These are phyloP conservation scores for Rhodosorus marinus DNA, from an alignment of 23 red algal species.

Conservation along the genomic window DNA sequence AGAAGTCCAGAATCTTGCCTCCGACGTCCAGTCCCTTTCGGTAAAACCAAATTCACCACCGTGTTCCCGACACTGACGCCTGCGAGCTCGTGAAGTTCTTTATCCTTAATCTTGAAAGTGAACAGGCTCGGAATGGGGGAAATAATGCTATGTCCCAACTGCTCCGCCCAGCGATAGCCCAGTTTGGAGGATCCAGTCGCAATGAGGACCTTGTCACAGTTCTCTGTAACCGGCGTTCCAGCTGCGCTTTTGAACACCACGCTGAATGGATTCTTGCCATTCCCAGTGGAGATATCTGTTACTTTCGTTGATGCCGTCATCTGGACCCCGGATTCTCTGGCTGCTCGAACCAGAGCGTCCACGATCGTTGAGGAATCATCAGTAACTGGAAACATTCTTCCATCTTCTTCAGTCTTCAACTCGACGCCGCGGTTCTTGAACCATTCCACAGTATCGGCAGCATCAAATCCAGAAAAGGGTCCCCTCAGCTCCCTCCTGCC, in stretches of 20 bases:
- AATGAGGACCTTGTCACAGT: slow-evolving; percentile 14
- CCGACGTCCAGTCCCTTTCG: background rate
- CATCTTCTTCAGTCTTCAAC: slow-evolving; percentile 47
- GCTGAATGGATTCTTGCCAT: too few relatives aligned
- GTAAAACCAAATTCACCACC: background rate
- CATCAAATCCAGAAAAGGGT: slow-evolving; percentile 20
- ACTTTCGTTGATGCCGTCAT: too few relatives aligned
- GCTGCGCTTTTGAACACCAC: too few relatives aligned
- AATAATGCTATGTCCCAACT: slow-evolving; percentile 34
- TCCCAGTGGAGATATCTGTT: too few relatives aligned
- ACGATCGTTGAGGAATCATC: slow-evolving; percentile 44
- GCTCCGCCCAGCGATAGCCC: slow-evolving; percentile 12
- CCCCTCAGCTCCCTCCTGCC: slow-evolving; percentile 28
- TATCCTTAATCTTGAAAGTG: slow-evolving; percentile 33
- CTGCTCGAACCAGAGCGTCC: slow-evolving; percentile 25
- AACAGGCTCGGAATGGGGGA: slow-evolving; percentile 52
- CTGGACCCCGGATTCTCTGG: background rate
- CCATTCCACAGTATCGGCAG: slow-evolving; percentile 24
- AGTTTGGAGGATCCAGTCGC: slow-evolving; percentile 32
- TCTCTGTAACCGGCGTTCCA: too few relatives aligned
- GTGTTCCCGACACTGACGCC: slow-evolving; percentile 12
- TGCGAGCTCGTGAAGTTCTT: slow-evolving; percentile 29
- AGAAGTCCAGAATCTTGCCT: background rate
- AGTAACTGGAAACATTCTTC: slow-evolving; percentile 75
- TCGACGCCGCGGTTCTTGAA: slow-evolving; percentile 49